Percentiles rank a stretch among this genome's conserved stretches.
These are phyloP conservation scores for Przewalskia tangutica DNA, from an alignment of 257 asterid species.

Conservation along the genomic window DNA sequence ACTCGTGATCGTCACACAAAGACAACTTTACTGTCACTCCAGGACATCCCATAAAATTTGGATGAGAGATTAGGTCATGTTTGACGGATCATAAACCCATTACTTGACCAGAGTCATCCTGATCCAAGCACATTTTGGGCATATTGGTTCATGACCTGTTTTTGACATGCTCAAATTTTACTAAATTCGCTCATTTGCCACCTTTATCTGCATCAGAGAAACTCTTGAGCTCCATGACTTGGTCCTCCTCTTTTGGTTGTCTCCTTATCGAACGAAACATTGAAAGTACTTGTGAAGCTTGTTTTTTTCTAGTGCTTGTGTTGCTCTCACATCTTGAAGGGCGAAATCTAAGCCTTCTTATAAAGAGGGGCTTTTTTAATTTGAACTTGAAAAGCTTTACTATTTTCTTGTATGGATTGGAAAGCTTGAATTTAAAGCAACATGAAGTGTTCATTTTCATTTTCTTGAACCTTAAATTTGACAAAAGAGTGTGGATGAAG, in stretches of 20 bases:
- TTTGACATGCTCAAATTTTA: not conserved
- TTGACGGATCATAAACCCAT: not conserved
- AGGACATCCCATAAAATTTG: no score
- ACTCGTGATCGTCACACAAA: not conserved
- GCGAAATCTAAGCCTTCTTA: conserved; percentile 23
- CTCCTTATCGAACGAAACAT: conserved; percentile 13
- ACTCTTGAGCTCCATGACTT: conserved; percentile 37
- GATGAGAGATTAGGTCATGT: no score
- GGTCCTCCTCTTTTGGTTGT: conserved; percentile 24
- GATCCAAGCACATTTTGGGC: not conserved
- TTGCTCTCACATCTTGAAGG: conserved; percentile 5
- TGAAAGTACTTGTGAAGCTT: conserved; percentile 9
- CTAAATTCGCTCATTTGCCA: not conserved
- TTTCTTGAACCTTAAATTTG: not conserved
- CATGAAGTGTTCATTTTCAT: conserved; percentile 19
- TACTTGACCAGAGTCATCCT: not conserved
- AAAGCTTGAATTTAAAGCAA: conserved; percentile 41
- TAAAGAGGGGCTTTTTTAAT: conserved; percentile 40
- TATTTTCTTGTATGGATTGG: conserved; percentile 46
- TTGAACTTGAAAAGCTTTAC: conserved; percentile 32
- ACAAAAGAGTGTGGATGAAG: conserved; percentile 16
- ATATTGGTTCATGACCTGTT: not conserved
- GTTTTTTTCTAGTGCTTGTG: conserved; percentile 2
- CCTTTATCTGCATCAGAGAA: conserved; percentile 21
- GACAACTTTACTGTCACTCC: no score